phyloP scores from a whole-genome alignment of 2,329 filamentous ascomycete genomes.

The Calonectria montana region DNA sequence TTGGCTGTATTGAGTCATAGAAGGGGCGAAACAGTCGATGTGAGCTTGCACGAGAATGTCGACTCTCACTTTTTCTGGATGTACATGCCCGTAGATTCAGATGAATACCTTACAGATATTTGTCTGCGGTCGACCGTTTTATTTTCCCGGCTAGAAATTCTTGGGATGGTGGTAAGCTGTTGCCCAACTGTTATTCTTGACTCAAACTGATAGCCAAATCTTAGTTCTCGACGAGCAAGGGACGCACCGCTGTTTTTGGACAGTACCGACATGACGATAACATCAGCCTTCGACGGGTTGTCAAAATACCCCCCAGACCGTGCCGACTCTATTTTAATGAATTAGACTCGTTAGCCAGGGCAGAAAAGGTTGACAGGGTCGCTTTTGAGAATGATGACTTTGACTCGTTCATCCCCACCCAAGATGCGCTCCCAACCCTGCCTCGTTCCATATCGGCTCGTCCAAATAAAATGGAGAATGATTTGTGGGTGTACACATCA shows the following conservation, averaged over 20 bases:
- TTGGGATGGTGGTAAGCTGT: not conserved
- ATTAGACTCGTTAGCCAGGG: not conserved
- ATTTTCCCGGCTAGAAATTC: not conserved
- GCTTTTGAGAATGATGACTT: not conserved
- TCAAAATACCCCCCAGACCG: not conserved
- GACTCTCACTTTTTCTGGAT: conserved; percentile 1
- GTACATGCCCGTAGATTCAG: not conserved
- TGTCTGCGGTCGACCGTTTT: not conserved
- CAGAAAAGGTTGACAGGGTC: not conserved
- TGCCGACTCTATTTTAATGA: not conserved
- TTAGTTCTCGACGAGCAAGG: not conserved
- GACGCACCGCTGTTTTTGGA: not conserved
- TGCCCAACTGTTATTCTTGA: not conserved
- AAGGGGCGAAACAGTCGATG: not conserved
- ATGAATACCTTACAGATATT: not conserved
- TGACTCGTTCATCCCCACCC: not conserved
- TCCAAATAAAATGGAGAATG: not conserved
- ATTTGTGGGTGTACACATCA: not conserved
- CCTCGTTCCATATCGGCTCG: not conserved
- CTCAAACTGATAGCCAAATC: not conserved
- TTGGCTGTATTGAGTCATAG: not conserved
- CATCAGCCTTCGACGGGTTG: not conserved
- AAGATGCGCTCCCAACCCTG: not conserved
- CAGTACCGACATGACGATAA: not conserved
- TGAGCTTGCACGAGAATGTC: not conserved